Evolutionary conservation across 768 basidiomycete species (phyloP).

Genomic region (Kwoniella shandongensis): DNA sequence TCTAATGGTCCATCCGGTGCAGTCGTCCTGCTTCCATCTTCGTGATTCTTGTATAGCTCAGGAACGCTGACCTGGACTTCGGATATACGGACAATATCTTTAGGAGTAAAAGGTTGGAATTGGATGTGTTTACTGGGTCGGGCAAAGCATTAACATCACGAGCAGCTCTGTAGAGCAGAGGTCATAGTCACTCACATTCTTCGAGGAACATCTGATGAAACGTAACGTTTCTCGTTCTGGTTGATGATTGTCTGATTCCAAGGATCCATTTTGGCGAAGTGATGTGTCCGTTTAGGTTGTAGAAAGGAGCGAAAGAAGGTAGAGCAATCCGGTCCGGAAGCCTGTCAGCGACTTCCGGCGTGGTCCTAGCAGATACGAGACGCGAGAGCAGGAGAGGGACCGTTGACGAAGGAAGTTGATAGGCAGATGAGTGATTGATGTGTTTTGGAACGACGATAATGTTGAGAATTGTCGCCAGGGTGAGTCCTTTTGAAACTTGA

Average conservation of each 20-base stretch:
- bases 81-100: slow-evolving; percentile 91
- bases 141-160: background rate
- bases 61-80: slow-evolving; percentile 94
- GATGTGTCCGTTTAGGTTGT: background rate
- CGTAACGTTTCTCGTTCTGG: slow-evolving; percentile 52
- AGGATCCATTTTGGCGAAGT: slow-evolving; percentile 24
- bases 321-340: slow-evolving; percentile 15
- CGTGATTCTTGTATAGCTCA: slow-evolving; percentile 73
- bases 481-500: too few relatives aligned
- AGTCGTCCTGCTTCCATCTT: slow-evolving; percentile 63
- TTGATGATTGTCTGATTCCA: slow-evolving; percentile 18
- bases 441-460: too few relatives aligned
- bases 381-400: background rate
- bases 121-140: slow-evolving; percentile 82
- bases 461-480: too few relatives aligned
- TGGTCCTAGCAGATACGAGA: background rate
- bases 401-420: background rate
- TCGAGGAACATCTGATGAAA: slow-evolving; percentile 53
- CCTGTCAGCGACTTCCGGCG: slow-evolving; percentile 27
- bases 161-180: background rate
- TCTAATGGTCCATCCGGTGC: slow-evolving; percentile 92
- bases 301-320: background rate
- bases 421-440: background rate
- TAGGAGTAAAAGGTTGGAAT: slow-evolving; percentile 88
- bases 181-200: slow-evolving; percentile 46